Percentiles rank a stretch among this genome's conserved stretches.
phyloP scores from a whole-genome alignment of 805 yeast genomes.

The Debaryomyces castellii region DNA sequence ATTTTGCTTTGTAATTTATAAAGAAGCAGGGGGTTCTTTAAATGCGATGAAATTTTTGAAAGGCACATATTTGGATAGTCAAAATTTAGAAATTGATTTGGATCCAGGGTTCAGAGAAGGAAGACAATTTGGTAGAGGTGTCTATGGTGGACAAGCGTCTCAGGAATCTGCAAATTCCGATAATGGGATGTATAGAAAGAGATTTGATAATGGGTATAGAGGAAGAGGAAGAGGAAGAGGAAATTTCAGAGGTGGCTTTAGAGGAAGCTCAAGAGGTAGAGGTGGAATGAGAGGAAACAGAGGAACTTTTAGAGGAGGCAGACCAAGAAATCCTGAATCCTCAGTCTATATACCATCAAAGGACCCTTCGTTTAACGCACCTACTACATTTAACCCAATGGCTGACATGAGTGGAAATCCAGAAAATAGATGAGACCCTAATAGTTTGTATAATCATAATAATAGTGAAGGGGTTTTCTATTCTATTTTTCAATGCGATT shows the following conservation, averaged over 20 bases:
- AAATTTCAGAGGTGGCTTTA: conserved; percentile 45
- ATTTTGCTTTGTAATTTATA: conserved; percentile 87
- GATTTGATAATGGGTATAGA: conserved; percentile 19
- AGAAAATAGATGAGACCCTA: background rate
- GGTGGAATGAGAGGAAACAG: conserved; percentile 29
- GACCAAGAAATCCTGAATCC: conserved; percentile 10
- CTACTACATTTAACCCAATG: conserved; percentile 15
- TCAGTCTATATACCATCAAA: conserved; percentile 21
- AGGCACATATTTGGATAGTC: conserved; percentile 81
- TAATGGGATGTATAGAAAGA: conserved; percentile 6
- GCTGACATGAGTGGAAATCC: conserved; percentile 7
- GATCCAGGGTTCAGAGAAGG: conserved; percentile 98
- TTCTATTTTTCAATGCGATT: no score
- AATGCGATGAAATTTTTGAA: conserved; percentile 81
- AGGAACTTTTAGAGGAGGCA: conserved; percentile 17
- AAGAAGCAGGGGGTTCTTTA: conserved; percentile 65
- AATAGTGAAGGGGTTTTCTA: background rate
- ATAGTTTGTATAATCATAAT: background rate
- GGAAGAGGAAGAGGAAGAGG: conserved; percentile 43
- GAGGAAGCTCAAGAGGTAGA: conserved; percentile 42
- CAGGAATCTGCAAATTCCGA: conserved; percentile 50
- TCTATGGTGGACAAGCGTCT: conserved; percentile 86
- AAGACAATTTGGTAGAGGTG: conserved; percentile 92
- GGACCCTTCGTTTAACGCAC: conserved; percentile 17
- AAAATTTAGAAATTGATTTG: conserved; percentile 78